These are phyloP conservation scores for Sonneratia alba DNA, from an alignment of 345 rosid genomes.

Conservation along the genomic window DNA sequence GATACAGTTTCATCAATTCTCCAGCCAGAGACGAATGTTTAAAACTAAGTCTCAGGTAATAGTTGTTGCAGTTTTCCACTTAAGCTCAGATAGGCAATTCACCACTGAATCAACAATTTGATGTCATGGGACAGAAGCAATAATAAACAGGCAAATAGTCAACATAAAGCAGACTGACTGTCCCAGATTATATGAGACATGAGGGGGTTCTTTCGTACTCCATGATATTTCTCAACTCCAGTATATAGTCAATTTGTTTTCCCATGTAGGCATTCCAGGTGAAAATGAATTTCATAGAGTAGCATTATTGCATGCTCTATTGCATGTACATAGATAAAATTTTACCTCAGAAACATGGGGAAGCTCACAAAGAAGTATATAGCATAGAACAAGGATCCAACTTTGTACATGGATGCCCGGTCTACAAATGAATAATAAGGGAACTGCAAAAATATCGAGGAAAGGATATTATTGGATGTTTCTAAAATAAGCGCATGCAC, in stretches of 20 bases:
- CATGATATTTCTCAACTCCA: neutral
- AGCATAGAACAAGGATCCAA: slow-evolving; percentile 94
- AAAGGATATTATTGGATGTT: slow-evolving; percentile 12
- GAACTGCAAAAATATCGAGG: slow-evolving; percentile 48
- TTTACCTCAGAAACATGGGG: slow-evolving; percentile 97
- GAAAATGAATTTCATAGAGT: neutral
- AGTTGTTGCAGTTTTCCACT: neutral
- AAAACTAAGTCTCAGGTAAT: neutral
- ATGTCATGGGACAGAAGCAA: neutral
- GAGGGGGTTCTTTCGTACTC: neutral
- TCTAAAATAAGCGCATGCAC: neutral
- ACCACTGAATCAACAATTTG: neutral
- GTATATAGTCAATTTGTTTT: neutral
- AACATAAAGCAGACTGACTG: neutral
- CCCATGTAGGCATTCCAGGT: neutral
- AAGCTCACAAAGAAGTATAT: slow-evolving; percentile 94
- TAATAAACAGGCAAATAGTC: neutral
- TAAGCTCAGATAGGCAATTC: neutral
- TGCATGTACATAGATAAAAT: neutral
- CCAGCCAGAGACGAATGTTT: neutral
- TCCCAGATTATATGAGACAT: neutral
- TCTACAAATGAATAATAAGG: slow-evolving; percentile 94
- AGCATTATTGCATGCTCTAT: neutral
- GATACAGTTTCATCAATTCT: neutral
- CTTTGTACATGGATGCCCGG: slow-evolving; percentile 88